Evolutionary conservation across 2,329 filamentous ascomycete genomes (phyloP).

Genomic region (Akanthomyces muscarius): DNA sequence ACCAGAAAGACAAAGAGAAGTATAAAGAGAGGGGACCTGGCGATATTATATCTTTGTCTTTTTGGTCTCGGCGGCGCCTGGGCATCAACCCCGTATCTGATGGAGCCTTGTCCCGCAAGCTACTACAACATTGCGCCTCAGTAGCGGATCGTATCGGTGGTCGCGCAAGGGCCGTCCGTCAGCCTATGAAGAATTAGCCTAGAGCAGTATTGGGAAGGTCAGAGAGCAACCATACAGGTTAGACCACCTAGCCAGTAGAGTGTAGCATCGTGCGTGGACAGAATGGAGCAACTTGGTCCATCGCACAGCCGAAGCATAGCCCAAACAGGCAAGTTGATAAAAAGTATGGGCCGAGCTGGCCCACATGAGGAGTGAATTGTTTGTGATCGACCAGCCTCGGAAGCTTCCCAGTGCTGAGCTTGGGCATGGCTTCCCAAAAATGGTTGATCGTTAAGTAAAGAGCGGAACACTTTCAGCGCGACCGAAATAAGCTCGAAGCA

Average conservation of each 20-base stretch:
- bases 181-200: not conserved
- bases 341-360: not conserved
- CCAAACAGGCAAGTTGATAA: slow-evolving; percentile 12
- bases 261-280: not conserved
- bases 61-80: not conserved
- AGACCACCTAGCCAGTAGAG: not conserved
- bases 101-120: not conserved
- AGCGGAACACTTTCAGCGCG: not conserved
- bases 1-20: not conserved
- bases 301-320: not conserved
- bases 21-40: not conserved
- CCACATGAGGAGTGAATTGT: not conserved
- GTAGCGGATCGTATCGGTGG: not conserved
- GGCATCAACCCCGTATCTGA: not conserved
- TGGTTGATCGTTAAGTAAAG: too few species aligned
- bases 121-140: not conserved
- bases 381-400: not conserved
- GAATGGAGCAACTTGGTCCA: not conserved
- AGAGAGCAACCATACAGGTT: not conserved
- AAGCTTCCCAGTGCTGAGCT: not conserved
- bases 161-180: not conserved
- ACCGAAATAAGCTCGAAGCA: too few species aligned
- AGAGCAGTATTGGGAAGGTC: slow-evolving; percentile 9
- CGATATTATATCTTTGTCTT: not conserved
- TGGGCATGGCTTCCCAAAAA: too few species aligned